Evolutionary conservation across 352 stramenopile genomes (phyloP), one percentile per base, ranked within the genome.

Genomic region (Pythium dissimile): DNA sequence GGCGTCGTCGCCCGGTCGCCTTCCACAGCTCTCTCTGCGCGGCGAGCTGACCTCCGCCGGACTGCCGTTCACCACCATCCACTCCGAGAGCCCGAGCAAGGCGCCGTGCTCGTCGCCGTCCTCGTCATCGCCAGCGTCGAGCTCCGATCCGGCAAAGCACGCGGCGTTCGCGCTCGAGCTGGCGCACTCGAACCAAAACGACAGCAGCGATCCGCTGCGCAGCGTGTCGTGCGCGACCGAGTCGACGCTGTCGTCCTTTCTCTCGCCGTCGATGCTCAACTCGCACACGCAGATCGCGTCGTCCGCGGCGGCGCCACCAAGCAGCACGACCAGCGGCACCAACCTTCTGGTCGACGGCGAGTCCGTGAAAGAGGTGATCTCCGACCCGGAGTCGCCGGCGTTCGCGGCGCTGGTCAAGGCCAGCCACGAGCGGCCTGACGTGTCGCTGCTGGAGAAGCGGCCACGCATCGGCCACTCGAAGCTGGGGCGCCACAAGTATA

Each of bases 381-480:
- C 73, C 0, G 63, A 80, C 34, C 66, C 66, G 5, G 62, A 69
- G 31, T 84, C 75, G 5, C 69, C 73, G 0, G 69, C 75, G 15
- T 73, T 60, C 28, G 69, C 71, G 35, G 67, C 72, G 4, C 59
- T 81, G 3, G 64, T 72, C 20, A 78, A 75, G 39, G 68, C 75
- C 26, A 82, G 66, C 27, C 32, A 59, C 18, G 69, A 83, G 9
- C 73, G 73, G 31, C 55, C 70, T 2, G 76, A 86, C 26, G 60
- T 73, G 32, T 77, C 71, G 59, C 64, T 84, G 35, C 62, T 84
- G n/a, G 71, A 84, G 10, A 82, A 79, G 41, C 73, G 73, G 1
- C 77, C 80, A 59, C 67, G 75, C n/a, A 79, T 84, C 23, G 71
- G 73, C 21, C 81, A 77, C 39, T 69, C 64, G 1, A 86, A 86